Base-by-base conservation (phyloP, 352 stramenopile genomes). In the Globisporangium lucens region DNA sequence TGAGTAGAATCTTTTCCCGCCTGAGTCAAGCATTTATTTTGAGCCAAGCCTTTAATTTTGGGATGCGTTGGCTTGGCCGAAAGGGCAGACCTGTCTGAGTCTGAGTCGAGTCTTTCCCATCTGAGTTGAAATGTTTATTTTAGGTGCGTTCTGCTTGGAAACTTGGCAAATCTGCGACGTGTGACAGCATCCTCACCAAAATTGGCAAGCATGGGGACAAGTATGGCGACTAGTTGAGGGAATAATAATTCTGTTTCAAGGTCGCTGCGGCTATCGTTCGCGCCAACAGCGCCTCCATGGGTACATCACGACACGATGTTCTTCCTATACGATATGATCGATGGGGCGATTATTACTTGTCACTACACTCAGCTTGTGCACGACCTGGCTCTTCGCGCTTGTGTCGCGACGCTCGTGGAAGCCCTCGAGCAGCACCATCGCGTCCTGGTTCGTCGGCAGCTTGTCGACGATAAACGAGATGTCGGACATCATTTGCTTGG, bases 381-480 rank as follows among this genome's bases (percentile, higher is more conserved):
- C 29, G 15, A 35, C 13, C 53, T 60, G 53, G 29, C 56, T 35
- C 56, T 9, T 24, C 4, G 56, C 56, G 9, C 30, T 46, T 24
- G 47, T 5, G 33, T 27, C 24, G 4, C 24, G 33, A 22, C 63
- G 35, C 24, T 63, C 63, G 52, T 68, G 47, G 30, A 67, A 72
- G 17, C 46, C 61, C n/a, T 65, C 56, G 24, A 65, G 62, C 55
- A 69, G 22, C 17, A 65, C 35, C 46, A 69, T 69, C 15, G 63
- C 63, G 41, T 65, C 62, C 36, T 47, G 24, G 30, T 59, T 47
- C 7, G 49, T 61, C 36, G 67, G 51, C 29, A 65, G 55, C 36
- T 66, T 35, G 27, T 72, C 67, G 29, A 72, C n/a, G 27, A 69
- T 51, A 20, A 43, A 22, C 9, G 62, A 65, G 30, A 72, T 62